Conservation (phyloP, 805 yeast genomes). For the Cyberlindnera xylosilytica region DNA sequence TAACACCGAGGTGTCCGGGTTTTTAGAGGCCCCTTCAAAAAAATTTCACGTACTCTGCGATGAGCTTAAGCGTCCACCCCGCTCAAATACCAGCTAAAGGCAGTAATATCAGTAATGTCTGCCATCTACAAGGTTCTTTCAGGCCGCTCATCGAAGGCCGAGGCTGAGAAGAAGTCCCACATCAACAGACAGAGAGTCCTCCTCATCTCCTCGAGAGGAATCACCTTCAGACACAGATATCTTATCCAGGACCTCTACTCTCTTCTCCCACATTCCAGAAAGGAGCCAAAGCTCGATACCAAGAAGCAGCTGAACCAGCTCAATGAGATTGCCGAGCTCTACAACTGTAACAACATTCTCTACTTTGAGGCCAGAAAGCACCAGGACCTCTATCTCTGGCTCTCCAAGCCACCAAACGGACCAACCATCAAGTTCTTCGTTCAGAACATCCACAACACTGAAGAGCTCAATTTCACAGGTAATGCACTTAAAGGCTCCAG, state of each 20-base stretch:
- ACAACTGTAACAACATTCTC: slow-evolving; percentile 93
- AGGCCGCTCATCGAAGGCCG: slow-evolving; percentile 36
- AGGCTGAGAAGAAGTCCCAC: slow-evolving; percentile 46
- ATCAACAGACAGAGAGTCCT: slow-evolving; percentile 86
- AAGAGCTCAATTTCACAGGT: slow-evolving; percentile 94
- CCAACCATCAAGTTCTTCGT: slow-evolving; percentile 93
- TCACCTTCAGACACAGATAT: slow-evolving; percentile 94
- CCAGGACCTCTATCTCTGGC: slow-evolving; percentile 90
- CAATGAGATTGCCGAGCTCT: slow-evolving; percentile 93
- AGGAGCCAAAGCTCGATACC: slow-evolving; percentile 93
- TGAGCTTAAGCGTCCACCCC: slow-evolving; percentile 1
- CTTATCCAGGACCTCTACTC: slow-evolving; percentile 75
- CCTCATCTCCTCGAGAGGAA: slow-evolving; percentile 90
- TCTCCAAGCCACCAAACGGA: slow-evolving; percentile 96
- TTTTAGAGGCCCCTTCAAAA: slow-evolving; percentile 5
- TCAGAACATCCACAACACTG: slow-evolving; percentile 93
- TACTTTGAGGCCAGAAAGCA: slow-evolving; percentile 97
- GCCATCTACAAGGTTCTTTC: slow-evolving; percentile 69
- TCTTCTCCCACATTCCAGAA: slow-evolving; percentile 90
- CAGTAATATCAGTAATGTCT: slow-evolving; percentile 45
- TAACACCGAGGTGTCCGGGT: slow-evolving; percentile 6
- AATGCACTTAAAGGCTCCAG: slow-evolving; percentile 94
- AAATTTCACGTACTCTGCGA: slow-evolving; percentile 11
- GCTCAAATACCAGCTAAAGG: neutral
- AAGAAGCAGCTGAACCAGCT: slow-evolving; percentile 85